These are phyloP conservation scores for Tetrahymena thermophila DNA, from an alignment of 73 alveolate genomes.

Conservation along the genomic window DNA sequence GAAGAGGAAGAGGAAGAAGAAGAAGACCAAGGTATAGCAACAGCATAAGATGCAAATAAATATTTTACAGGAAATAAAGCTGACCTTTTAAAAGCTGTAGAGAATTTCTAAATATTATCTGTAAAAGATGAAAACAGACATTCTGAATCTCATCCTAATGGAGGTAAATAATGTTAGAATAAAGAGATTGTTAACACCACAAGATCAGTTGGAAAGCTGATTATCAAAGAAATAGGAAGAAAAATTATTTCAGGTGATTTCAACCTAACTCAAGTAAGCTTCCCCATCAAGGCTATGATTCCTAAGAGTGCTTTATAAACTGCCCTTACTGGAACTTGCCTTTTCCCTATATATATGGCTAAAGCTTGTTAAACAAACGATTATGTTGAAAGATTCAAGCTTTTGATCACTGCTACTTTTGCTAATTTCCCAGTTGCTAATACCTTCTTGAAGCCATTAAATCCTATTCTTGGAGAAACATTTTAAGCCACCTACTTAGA, in stretches of 20 bases:
- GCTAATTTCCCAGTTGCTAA: constrained; percentile 49
- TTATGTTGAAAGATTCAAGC: constrained; percentile 57
- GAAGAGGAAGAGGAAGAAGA: not conserved
- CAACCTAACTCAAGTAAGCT: constrained; percentile 55
- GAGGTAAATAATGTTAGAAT: constrained; percentile 58
- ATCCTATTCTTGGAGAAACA: constrained; percentile 97
- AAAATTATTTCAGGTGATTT: constrained; percentile 58
- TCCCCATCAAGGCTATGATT: constrained; percentile 55
- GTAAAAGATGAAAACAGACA: constrained; percentile 57
- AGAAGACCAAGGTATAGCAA: not conserved
- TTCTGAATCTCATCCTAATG: constrained; percentile 53
- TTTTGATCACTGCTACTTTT: constrained; percentile 43
- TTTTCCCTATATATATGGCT: constrained; percentile 37
- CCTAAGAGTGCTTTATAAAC: constrained; percentile 38
- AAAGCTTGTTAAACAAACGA: constrained; percentile 50
- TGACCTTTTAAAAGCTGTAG: not conserved
- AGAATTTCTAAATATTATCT: not conserved
- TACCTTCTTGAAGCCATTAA: constrained; percentile 77
- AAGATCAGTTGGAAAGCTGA: constrained; percentile 58
- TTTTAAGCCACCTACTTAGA: constrained; percentile 88
- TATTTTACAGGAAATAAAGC: not conserved
- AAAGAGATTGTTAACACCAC: constrained; percentile 25
- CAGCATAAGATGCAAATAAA: not conserved
- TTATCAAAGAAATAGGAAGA: constrained; percentile 57
- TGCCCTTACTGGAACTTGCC: constrained; percentile 32